A percentile compares a stretch with the other conserved stretches of the same genome.
Evolutionary conservation across 257 asterid genomes (phyloP).

Genomic region (Ballota nigra): DNA sequence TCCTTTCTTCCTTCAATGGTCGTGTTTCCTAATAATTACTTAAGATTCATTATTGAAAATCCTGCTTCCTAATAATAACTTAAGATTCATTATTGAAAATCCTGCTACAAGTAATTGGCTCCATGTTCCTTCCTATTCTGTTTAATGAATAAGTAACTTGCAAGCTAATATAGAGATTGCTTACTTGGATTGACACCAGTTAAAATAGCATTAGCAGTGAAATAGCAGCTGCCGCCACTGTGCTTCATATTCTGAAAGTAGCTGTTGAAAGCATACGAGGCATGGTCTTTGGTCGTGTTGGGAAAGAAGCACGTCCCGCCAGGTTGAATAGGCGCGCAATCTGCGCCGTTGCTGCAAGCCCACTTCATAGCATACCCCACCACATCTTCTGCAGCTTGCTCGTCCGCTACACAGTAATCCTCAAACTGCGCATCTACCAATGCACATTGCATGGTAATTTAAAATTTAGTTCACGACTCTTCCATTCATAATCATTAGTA

Average conservation of each 20-base stretch:
- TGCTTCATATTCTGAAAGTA: conserved; percentile 64
- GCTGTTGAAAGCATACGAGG: conserved; percentile 75
- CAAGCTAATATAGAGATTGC: conserved; percentile 2
- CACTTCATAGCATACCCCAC: conserved; percentile 43
- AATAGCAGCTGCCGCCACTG: conserved; percentile 66
- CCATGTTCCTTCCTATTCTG: too few species aligned
- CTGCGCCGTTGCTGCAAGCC: conserved; percentile 77
- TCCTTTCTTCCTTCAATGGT: not conserved
- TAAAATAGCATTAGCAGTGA: conserved; percentile 59
- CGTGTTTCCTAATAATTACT: not conserved
- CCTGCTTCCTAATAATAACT: not conserved
- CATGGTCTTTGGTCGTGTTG: conserved; percentile 53
- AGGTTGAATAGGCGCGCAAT: conserved; percentile 45
- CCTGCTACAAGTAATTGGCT: too few species aligned
- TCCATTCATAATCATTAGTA: not conserved
- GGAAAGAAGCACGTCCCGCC: conserved; percentile 47
- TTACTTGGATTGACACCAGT: conserved; percentile 67
- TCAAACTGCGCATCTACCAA: conserved; percentile 53
- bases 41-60: too few species aligned
- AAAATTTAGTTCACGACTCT: not conserved
- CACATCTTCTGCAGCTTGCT: conserved; percentile 53
- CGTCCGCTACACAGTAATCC: conserved; percentile 77
- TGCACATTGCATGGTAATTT: not conserved
- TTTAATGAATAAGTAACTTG: too few species aligned
- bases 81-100: too few species aligned